Percentiles rank a stretch among this genome's conserved stretches.
Conservation (phyloP, 208 protist genomes). For the Vickermania spadyakhi region DNA sequence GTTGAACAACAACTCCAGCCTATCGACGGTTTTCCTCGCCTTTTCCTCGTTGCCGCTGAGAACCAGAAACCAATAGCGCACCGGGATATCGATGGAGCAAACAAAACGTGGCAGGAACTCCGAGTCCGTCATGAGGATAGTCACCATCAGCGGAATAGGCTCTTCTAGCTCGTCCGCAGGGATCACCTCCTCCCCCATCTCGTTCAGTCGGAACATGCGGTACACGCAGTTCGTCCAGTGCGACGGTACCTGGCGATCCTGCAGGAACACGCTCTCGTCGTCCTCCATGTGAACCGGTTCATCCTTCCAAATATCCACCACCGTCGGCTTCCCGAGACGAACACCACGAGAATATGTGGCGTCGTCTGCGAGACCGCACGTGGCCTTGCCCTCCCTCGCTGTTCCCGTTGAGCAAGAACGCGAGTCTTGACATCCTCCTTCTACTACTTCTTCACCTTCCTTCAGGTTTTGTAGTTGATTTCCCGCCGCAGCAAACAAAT, state of each 20-base stretch:
- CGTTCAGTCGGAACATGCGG: slow-evolving; percentile 2
- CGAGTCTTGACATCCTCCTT: no score
- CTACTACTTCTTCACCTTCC: no score
- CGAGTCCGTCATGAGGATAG: slow-evolving; percentile 15
- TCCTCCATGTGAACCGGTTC: not conserved
- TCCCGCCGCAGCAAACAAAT: not conserved
- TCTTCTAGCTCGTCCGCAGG: not conserved
- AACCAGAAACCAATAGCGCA: slow-evolving; percentile 13
- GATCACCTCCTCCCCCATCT: not conserved
- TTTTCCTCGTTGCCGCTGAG: slow-evolving; percentile 11
- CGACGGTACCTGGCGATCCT: not conserved
- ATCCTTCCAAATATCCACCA: not conserved
- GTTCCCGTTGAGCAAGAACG: no score
- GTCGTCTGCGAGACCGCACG: no score
- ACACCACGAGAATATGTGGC: no score
- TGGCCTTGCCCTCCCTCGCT: no score
- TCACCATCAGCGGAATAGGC: slow-evolving; percentile 13
- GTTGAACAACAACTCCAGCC: slow-evolving; percentile 8
- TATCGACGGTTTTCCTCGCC: slow-evolving; percentile 5
- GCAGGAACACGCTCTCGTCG: not conserved
- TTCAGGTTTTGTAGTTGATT: no score
- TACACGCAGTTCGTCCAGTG: slow-evolving; percentile 1
- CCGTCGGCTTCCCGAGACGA: not conserved
- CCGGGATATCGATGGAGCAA: slow-evolving; percentile 17
- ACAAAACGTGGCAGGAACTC: slow-evolving; percentile 8